These are phyloP conservation scores for Talaromyces borbonicus DNA, from an alignment of 495 filamentous ascomycete genomes.

Conservation along the genomic window DNA sequence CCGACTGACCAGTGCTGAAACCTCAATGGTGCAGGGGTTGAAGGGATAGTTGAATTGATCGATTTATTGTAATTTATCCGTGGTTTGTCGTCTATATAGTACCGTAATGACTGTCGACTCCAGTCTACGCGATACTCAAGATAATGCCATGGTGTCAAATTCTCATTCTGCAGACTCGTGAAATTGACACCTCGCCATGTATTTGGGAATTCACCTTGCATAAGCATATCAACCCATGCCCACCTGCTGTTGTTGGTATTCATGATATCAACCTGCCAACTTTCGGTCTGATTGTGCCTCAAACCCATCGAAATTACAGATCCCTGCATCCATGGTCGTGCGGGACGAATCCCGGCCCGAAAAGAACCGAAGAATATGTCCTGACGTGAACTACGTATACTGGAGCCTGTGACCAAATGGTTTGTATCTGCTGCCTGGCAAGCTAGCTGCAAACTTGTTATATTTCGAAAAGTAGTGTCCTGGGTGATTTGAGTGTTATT, in stretches of 20 bases:
- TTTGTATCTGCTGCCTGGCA: conserved; percentile 12
- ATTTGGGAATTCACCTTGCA: conserved; percentile 19
- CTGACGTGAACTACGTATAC: conserved; percentile 19
- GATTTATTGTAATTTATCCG: conserved; percentile 12
- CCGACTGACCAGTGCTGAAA: conserved; percentile 33
- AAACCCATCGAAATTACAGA: conserved; percentile 28
- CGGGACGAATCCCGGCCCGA: conserved; percentile 17
- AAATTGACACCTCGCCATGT: conserved; percentile 19
- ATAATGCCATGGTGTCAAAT: conserved; percentile 21
- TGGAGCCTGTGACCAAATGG: conserved; percentile 24
- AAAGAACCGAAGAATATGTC: conserved; percentile 34
- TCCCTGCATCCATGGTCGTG: conserved; percentile 14
- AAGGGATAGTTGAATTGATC: conserved; percentile 15
- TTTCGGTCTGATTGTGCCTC: conserved; percentile 25
- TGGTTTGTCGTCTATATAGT: conserved; percentile 14
- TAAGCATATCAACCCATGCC: conserved; percentile 26
- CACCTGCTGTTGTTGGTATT: conserved; percentile 18
- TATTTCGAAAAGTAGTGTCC: conserved; percentile 7
- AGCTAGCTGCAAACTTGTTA: conserved; percentile 15
- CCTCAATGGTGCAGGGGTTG: conserved; percentile 20
- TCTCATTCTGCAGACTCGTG: conserved; percentile 13
- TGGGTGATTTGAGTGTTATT: conserved; percentile 19
- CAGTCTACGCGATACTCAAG: conserved; percentile 30
- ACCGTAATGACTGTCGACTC: conserved; percentile 22
- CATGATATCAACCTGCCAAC: conserved; percentile 22